phyloP scores from a whole-genome alignment of 768 basidiomycete species.

The Lentinula raphanica region DNA sequence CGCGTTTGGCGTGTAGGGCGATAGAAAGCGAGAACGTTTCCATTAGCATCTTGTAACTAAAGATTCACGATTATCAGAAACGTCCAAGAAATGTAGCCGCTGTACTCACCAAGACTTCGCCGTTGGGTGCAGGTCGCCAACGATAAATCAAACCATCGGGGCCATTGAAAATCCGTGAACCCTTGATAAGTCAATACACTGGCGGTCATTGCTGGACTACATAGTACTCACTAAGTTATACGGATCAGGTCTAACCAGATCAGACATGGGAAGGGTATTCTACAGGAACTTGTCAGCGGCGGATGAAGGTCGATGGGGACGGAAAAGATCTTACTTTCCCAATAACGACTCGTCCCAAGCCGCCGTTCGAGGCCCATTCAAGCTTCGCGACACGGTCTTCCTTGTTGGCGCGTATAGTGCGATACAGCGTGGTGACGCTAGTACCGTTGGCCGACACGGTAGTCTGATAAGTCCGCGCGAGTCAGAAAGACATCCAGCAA shows the following conservation, averaged over 20 bases:
- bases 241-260: slow-evolving; percentile 70
- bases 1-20: slow-evolving; percentile 71
- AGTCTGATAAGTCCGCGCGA: slow-evolving; percentile 46
- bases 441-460: slow-evolving; percentile 56
- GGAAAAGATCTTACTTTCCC: slow-evolving; percentile 60
- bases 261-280: slow-evolving; percentile 77
- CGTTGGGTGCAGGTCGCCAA: slow-evolving; percentile 66
- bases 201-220: slow-evolving; percentile 7
- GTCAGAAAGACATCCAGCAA: slow-evolving; percentile 12
- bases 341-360: slow-evolving; percentile 79
- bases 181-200: slow-evolving; percentile 30
- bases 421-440: slow-evolving; percentile 74
- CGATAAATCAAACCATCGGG: slow-evolving; percentile 78
- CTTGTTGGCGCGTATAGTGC: slow-evolving; percentile 76
- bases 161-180: slow-evolving; percentile 68
- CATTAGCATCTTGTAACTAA: slow-evolving; percentile 70
- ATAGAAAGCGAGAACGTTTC: slow-evolving; percentile 73
- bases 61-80: background rate
- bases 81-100: too few species aligned
- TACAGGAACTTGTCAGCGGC: slow-evolving; percentile 29
- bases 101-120: slow-evolving; percentile 54
- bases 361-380: slow-evolving; percentile 80
- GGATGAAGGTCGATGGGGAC: too few species aligned
- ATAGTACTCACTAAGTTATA: slow-evolving; percentile 47
- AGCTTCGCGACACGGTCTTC: slow-evolving; percentile 86